A percentile compares a stretch with the other conserved stretches of the same genome.
Conservation (phyloP, 805 yeast genomes). For the Brettanomyces sp. region DNA sequence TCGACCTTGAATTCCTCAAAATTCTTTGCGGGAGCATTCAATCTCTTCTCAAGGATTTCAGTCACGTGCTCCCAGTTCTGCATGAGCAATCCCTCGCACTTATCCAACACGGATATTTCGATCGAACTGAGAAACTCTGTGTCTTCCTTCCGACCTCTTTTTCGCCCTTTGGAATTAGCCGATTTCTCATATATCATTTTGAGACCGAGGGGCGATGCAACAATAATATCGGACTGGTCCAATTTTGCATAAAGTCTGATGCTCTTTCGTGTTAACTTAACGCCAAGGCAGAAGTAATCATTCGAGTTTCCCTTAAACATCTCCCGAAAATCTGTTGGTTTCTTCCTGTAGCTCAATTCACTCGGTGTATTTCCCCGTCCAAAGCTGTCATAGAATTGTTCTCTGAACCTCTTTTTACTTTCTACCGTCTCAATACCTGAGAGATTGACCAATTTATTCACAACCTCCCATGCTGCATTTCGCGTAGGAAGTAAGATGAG, state of each 20-base stretch:
- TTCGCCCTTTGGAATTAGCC: background rate
- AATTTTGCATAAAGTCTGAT: slow-evolving; percentile 77
- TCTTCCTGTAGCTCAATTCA: slow-evolving; percentile 27
- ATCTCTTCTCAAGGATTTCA: slow-evolving; percentile 53
- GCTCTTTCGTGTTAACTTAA: slow-evolving; percentile 82
- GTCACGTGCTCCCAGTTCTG: slow-evolving; percentile 86
- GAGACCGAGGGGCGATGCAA: slow-evolving; percentile 90
- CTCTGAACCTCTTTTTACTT: slow-evolving; percentile 64
- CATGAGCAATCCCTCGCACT: slow-evolving; percentile 77
- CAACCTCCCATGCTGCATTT: slow-evolving; percentile 61
- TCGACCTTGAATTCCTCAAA: slow-evolving; percentile 60
- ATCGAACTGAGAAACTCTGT: slow-evolving; percentile 83
- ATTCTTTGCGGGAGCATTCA: slow-evolving; percentile 70
- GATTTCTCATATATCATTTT: slow-evolving; percentile 59
- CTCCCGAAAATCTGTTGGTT: slow-evolving; percentile 77
- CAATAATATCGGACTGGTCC: slow-evolving; percentile 73
- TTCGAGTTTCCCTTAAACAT: slow-evolving; percentile 82
- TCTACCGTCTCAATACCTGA: slow-evolving; percentile 72
- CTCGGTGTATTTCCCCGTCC: slow-evolving; percentile 19
- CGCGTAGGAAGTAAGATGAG: slow-evolving; percentile 79
- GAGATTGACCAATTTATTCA: slow-evolving; percentile 48
- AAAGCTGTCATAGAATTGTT: slow-evolving; percentile 52
- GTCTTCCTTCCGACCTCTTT: slow-evolving; percentile 31
- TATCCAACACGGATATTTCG: slow-evolving; percentile 72
- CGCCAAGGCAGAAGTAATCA: slow-evolving; percentile 86